Evolutionary conservation across 192 early-diverging fungal genomes (phyloP), one percentile per base, ranked within the genome.

Genomic region (Rhizophagus prolifer): DNA sequence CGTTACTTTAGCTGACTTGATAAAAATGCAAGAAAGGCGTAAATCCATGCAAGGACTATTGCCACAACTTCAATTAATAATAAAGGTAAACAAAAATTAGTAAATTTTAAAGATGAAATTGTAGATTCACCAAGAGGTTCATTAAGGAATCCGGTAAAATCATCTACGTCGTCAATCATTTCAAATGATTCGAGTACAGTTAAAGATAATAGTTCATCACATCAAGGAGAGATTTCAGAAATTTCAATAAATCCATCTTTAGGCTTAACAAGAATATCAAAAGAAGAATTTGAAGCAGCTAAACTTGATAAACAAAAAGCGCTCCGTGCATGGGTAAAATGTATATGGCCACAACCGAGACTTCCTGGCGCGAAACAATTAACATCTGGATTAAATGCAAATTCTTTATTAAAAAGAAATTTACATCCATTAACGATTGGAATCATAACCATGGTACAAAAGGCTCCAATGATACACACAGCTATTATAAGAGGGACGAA

Each of bases 291-390:
- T 31, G 9, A 44, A 67, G 36, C 36, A 5, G 16, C 6, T 10
- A 67, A 34, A 67, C 6, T 16, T 31, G 65, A 67, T 19, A n/a
- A 36, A 36, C 65, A 67, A 41, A 21, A 67, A 7, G 5, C 5
- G 9, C 21, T 67, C 9, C 28, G 30, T 9, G 9, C 65, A 21
- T 67, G 65, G 65, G 21, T 67, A 12, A 36, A 36, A 67, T 36
- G 9, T 34, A 8, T 67, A 41, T 67, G 65, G 65, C 65, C 65
- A 67, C 65, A n/a, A 12, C 65, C 65, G n/a, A 30, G 34, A 9
- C 9, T 38, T 38, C 65, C 34, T n/a, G 9, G 5, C n/a, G 9
- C 21, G 21, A 67, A 3, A 67, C 65, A 67, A 67, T 10, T 38
- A 10, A 41, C 34, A 44, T 14, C 6, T 36, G 34, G 65, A 21